Evolutionary conservation across 2,329 filamentous ascomycete genomes (phyloP).

Genomic region (Colletotrichum lupini): DNA sequence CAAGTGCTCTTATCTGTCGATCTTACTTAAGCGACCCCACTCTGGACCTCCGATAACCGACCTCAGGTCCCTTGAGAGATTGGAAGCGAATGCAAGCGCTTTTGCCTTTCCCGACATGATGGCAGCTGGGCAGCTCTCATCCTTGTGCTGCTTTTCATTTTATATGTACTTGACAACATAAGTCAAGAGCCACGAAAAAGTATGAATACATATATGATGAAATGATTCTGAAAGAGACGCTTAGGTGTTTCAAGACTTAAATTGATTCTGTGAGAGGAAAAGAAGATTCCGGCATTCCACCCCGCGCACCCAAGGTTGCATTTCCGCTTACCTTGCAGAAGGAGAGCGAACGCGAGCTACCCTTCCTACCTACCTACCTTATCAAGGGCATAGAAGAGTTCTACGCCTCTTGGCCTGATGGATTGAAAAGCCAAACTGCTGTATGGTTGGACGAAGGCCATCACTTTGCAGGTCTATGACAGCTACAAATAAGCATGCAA

Average conservation of each 20-base stretch:
- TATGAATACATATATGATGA: not conserved
- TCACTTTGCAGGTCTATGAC: too few species aligned
- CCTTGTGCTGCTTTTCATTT: not conserved
- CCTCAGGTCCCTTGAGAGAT: not conserved
- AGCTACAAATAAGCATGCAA: not conserved
- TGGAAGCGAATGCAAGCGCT: not conserved
- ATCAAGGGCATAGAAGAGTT: too few species aligned
- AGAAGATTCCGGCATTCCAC: too few species aligned
- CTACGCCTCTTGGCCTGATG: too few species aligned
- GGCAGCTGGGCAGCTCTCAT: not conserved
- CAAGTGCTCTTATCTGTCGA: not conserved
- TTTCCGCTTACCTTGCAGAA: too few species aligned
- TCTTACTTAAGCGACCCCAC: slow-evolving; percentile 13
- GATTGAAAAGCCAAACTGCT: too few species aligned
- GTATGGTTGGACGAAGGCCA: too few species aligned
- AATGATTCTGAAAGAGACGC: not conserved
- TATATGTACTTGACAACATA: not conserved
- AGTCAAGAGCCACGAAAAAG: not conserved
- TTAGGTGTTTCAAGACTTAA: not conserved
- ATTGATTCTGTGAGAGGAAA: not conserved
- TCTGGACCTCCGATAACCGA: slow-evolving; percentile 29
- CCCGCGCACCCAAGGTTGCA: too few species aligned
- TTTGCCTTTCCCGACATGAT: too few species aligned
- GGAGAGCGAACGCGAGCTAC: too few species aligned
- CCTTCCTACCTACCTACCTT: too few species aligned